Evolutionary conservation across 495 filamentous ascomycete genomes (phyloP).

Genomic region (Neurospora terricola): DNA sequence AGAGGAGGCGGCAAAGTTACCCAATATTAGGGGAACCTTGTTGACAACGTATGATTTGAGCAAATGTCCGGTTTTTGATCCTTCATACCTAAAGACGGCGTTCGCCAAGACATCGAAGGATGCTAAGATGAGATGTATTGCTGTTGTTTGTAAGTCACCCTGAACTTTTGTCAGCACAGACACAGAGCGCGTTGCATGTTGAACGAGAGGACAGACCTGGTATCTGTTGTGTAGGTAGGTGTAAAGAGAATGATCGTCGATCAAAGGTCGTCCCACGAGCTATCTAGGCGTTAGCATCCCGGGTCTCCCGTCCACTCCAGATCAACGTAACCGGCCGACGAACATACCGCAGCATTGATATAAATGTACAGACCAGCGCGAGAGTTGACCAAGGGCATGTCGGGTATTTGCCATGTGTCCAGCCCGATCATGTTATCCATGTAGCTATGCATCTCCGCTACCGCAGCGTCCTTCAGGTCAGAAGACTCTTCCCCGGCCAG

Average conservation of each 20-base stretch:
- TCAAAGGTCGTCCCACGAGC: conserved; percentile 71
- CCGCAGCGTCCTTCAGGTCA: conserved; percentile 32
- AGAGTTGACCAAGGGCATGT: conserved; percentile 62
- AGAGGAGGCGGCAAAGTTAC: conserved; percentile 42
- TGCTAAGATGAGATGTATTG: conserved; percentile 72
- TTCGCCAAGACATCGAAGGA: conserved; percentile 86
- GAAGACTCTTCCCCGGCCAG: conserved; percentile 35
- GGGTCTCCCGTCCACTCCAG: not conserved
- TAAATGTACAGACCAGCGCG: conserved; percentile 90
- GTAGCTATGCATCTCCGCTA: conserved; percentile 39
- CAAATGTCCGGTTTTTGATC: conserved; percentile 58
- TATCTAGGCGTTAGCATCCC: conserved; percentile 32
- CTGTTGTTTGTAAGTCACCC: conserved; percentile 65
- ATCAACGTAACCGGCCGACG: not conserved
- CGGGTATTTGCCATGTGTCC: conserved; percentile 48
- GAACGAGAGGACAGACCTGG: conserved; percentile 16
- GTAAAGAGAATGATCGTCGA: conserved; percentile 70
- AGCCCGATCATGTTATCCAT: conserved; percentile 44
- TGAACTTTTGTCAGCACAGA: conserved; percentile 15
- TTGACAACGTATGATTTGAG: conserved; percentile 89
- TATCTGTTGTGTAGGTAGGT: conserved; percentile 77
- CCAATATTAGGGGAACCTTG: conserved; percentile 75
- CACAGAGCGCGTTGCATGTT: not conserved
- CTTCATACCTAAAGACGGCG: conserved; percentile 70
- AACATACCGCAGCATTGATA: conserved; percentile 69